These are phyloP conservation scores for Schizochytrium sp. DNA, from an alignment of 108 stramenopile genomes.

Conservation along the genomic window DNA sequence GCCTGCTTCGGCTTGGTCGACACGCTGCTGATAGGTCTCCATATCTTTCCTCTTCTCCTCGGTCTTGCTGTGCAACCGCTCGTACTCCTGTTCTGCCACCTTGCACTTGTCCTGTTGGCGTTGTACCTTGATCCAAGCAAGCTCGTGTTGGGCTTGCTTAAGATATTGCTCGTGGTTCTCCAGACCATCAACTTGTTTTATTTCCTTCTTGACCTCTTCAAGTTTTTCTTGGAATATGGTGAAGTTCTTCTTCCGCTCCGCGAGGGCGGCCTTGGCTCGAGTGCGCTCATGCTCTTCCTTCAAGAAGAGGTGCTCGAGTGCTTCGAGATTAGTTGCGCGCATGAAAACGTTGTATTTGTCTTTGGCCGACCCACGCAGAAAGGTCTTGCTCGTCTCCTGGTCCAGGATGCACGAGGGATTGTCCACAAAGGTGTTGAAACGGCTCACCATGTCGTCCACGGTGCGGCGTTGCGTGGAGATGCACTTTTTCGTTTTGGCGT, in stretches of 20 bases:
- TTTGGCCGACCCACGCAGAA: conserved; percentile 73
- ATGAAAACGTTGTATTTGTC: conserved; percentile 90
- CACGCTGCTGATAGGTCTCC: too few species aligned
- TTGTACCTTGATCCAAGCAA: not conserved
- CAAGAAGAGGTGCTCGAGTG: not conserved
- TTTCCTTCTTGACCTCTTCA: not conserved
- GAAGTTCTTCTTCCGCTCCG: not conserved
- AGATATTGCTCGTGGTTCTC: not conserved
- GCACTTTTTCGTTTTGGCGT: not conserved
- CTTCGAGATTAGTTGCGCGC: conserved; percentile 76
- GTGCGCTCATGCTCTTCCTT: not conserved
- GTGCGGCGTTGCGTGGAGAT: conserved; percentile 54
- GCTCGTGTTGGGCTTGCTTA: not conserved
- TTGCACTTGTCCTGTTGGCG: too few species aligned
- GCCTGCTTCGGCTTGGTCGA: too few species aligned
- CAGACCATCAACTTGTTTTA: not conserved
- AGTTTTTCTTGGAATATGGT: not conserved
- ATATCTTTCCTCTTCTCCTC: too few species aligned
- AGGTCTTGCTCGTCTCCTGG: conserved; percentile 95
- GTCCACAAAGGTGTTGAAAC: conserved; percentile 76
- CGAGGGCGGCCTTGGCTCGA: not conserved
- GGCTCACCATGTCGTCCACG: conserved; percentile 74
- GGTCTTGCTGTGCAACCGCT: too few species aligned
- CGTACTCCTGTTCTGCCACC: too few species aligned
- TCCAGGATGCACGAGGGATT: conserved; percentile 92